Percentiles rank a stretch among this genome's conserved stretches.
Evolutionary conservation across 306 rosid genomes (phyloP).

Genomic region (Casuarina cunninghamiana): DNA sequence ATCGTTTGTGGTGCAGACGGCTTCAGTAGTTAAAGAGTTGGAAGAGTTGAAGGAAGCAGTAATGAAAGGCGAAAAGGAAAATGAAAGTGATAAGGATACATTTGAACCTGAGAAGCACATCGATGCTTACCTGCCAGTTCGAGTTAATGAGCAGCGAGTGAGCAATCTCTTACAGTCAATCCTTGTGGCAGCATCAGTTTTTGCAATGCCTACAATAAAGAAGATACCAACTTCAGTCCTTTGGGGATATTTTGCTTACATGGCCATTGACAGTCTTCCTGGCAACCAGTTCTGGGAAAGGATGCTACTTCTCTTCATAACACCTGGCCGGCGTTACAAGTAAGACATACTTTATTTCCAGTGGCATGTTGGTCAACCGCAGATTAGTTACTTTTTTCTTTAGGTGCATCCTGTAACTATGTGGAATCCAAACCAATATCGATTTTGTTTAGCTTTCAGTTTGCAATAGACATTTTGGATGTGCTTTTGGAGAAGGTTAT

Average conservation of each 20-base stretch:
- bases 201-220: conserved; percentile 68
- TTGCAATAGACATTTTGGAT: neutral
- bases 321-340: conserved; percentile 74
- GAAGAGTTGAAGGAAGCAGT: conserved; percentile 71
- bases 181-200: conserved; percentile 72
- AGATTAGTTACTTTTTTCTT: neutral
- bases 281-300: conserved; percentile 94
- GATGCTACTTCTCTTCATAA: conserved; percentile 56
- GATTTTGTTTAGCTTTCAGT: neutral
- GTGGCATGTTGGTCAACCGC: neutral
- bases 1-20: conserved; percentile 43
- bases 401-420: no score
- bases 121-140: conserved; percentile 66
- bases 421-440: neutral
- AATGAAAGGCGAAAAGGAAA: conserved; percentile 47
- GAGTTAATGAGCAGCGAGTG: conserved; percentile 90
- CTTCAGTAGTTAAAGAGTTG: conserved; percentile 61
- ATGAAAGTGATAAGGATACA: conserved; percentile 27
- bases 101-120: conserved; percentile 85
- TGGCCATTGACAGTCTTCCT: conserved; percentile 96
- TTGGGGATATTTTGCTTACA: conserved; percentile 92
- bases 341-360: conserved; percentile 34
- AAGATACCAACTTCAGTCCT: conserved; percentile 83
- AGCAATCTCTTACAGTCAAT: conserved; percentile 83
- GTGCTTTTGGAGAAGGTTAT: neutral